phyloP scores from a whole-genome alignment of 495 filamentous ascomycete species.

The Hamigera avellanea region DNA sequence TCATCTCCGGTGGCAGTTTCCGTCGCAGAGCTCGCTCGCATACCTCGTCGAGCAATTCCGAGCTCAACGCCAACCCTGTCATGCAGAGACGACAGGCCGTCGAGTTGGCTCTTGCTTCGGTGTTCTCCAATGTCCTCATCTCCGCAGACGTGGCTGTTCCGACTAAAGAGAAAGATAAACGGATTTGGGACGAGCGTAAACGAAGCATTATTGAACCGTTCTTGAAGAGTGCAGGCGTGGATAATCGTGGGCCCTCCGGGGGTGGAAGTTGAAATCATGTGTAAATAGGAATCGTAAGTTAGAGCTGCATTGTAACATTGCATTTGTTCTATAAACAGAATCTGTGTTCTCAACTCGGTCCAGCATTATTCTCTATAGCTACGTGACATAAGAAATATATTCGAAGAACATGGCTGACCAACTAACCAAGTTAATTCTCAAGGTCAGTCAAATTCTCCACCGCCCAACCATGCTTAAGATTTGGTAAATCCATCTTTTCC shows the following conservation, averaged over 20 bases:
- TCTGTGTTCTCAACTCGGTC: no score
- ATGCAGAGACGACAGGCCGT: conserved; percentile 22
- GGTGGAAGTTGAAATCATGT: conserved; percentile 2
- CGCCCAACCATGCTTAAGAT: no score
- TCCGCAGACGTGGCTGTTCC: conserved; percentile 18
- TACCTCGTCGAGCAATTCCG: conserved; percentile 5
- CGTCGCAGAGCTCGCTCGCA: conserved; percentile 14
- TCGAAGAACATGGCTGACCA: no score
- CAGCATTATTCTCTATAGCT: no score
- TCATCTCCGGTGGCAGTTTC: conserved; percentile 22
- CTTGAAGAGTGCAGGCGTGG: conserved; percentile 31
- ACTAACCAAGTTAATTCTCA: no score
- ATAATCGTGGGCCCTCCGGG: conserved; percentile 27
- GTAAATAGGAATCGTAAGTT: neutral
- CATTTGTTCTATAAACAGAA: no score
- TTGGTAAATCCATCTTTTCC: no score
- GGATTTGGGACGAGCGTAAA: conserved; percentile 28
- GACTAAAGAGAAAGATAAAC: conserved; percentile 30
- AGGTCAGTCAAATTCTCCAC: no score
- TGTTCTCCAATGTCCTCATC: conserved; percentile 28
- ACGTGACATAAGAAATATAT: no score
- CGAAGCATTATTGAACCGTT: conserved; percentile 33
- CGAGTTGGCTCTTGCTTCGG: conserved; percentile 18
- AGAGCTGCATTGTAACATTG: neutral
- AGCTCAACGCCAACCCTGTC: conserved; percentile 3